Base-by-base conservation (phyloP, 768 basidiomycete genomes). In the Neoboletus brunneissimus region DNA sequence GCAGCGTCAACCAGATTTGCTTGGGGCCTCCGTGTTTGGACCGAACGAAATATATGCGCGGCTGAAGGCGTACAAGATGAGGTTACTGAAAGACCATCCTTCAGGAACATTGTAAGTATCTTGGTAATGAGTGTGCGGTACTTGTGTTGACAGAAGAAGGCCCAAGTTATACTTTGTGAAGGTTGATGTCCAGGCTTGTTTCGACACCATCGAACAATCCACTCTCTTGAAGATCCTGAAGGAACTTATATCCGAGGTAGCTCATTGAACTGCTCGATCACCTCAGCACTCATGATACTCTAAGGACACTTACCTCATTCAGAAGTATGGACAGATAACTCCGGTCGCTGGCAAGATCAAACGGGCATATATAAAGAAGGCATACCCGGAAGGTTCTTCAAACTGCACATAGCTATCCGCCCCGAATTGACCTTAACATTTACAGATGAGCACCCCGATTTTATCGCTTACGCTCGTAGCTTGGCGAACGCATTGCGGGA, bases 121-220 rank as follows among this genome's bases (percentile, higher is more conserved):
- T n/a, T 29, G 22, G 38, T 6, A 9, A 37, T 6, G 7, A 43
- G 34, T 31, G 27, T 8, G 27, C 1, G 31, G 40, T 12, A 18
- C 22, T 29, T 12, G 9, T 7, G 16, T 27, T 62, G 25, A 66
- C 34, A 11, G 44, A 48, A 54, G 8, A 50, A 96, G 95, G 37
- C 93, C 95, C 0, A 85, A 85, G 59, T 72, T 98, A 7, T 98
- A 94, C 72, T 96, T 99, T 64, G 95, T 94, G 49, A 99, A 99
- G 71, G 84, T 97, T 25, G 97, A 99, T 67, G 94, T 98, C 18
- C 89, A 89, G 58, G 88, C 96, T 8, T 97, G 94, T 63, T 99
- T 98, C 76, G 97, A 99, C 72, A 93, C 90, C 0, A 98, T 98
- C 55, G 86, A 93, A 34, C 97, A 98, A 70, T 78, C 82, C 9